Evolutionary conservation across 2,329 filamentous ascomycete genomes (phyloP).

Genomic region (Plectosphaerella sp.): DNA sequence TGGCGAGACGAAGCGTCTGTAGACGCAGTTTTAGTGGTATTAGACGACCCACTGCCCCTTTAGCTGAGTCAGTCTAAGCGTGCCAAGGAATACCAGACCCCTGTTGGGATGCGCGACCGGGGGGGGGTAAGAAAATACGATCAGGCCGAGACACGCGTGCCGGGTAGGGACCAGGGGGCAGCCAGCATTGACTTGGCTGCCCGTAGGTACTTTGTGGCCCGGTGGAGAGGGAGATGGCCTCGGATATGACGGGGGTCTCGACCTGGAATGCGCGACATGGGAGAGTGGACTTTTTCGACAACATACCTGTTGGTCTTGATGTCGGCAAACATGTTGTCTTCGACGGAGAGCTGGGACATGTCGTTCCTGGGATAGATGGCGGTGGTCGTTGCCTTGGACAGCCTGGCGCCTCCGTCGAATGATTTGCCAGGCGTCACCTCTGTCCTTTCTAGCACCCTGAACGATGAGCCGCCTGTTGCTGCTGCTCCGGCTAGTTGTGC

Average conservation of each 20-base stretch:
- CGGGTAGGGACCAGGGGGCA: not conserved
- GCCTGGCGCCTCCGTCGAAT: constrained; percentile 44
- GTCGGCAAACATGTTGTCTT: constrained; percentile 55
- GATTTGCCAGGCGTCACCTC: constrained; percentile 40
- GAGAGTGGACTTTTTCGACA: constrained; percentile 7
- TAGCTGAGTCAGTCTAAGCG: constrained; percentile 28
- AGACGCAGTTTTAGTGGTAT: constrained; percentile 55
- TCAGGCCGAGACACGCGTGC: constrained; percentile 4
- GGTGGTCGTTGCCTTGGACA: constrained; percentile 30
- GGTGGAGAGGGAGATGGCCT: not conserved
- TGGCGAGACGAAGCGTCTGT: constrained; percentile 58
- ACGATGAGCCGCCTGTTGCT: constrained; percentile 40
- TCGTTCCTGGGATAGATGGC: constrained; percentile 27
- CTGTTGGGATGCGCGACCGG: constrained; percentile 5
- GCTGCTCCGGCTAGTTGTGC: constrained; percentile 28
- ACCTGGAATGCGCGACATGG: constrained; percentile 3
- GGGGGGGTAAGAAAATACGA: constrained; percentile 1
- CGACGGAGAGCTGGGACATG: constrained; percentile 29
- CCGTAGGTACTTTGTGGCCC: not conserved
- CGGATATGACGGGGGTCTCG: not conserved
- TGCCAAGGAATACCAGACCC: constrained; percentile 4
- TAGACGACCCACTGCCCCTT: constrained; percentile 57
- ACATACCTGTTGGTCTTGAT: constrained; percentile 53
- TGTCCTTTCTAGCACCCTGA: constrained; percentile 53
- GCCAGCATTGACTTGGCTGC: not conserved